Percentiles rank a stretch among this genome's conserved stretches.
phyloP scores from a whole-genome alignment of 495 filamentous ascomycete genomes.

The Podospora comata region DNA sequence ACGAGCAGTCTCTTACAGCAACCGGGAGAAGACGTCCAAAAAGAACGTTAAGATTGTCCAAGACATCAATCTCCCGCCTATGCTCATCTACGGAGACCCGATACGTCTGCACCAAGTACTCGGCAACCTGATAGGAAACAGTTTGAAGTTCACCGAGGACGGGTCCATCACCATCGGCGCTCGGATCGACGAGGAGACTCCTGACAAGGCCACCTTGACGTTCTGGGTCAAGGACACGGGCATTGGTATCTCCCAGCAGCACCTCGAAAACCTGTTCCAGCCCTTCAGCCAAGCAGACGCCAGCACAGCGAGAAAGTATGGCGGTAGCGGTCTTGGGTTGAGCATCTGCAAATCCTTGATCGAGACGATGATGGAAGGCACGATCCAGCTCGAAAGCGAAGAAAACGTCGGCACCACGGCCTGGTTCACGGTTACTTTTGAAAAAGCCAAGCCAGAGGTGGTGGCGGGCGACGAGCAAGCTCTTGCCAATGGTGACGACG shows the following conservation, averaged over 20 bases:
- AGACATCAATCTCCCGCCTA: slow-evolving; percentile 69
- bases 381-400: slow-evolving; percentile 74
- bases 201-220: slow-evolving; percentile 66
- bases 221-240: slow-evolving; percentile 89
- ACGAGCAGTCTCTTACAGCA: slow-evolving; percentile 79
- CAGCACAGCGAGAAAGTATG: slow-evolving; percentile 82
- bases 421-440: slow-evolving; percentile 77
- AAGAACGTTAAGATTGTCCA: slow-evolving; percentile 60
- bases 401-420: slow-evolving; percentile 78
- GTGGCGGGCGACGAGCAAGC: slow-evolving; percentile 48
- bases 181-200: slow-evolving; percentile 63
- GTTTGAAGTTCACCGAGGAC: slow-evolving; percentile 87
- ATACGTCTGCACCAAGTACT: slow-evolving; percentile 89
- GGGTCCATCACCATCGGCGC: slow-evolving; percentile 80
- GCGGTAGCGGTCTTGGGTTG: slow-evolving; percentile 83
- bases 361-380: slow-evolving; percentile 83
- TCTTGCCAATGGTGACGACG: slow-evolving; percentile 23
- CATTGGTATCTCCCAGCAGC: slow-evolving; percentile 80
- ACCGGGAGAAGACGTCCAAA: slow-evolving; percentile 65
- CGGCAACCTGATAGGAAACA: slow-evolving; percentile 90
- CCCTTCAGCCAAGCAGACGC: slow-evolving; percentile 90
- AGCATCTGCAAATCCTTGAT: slow-evolving; percentile 95
- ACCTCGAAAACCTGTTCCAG: slow-evolving; percentile 78
- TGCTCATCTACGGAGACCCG: slow-evolving; percentile 86
- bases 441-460: slow-evolving; percentile 61